These are phyloP conservation scores for Pholiota conissans DNA, from an alignment of 768 basidiomycete genomes.

Conservation along the genomic window DNA sequence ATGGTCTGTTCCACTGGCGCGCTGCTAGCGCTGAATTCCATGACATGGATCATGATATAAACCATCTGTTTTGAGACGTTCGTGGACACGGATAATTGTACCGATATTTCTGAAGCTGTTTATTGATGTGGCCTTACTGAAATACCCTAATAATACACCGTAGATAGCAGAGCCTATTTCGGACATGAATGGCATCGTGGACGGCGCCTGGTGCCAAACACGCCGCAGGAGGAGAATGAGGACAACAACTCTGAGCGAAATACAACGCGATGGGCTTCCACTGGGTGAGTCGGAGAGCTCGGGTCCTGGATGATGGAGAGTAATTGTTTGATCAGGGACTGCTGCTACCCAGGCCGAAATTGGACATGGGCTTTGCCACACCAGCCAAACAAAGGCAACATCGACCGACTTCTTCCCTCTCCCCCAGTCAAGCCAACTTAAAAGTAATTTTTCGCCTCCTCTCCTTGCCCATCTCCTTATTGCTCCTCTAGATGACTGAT, in stretches of 20 bases:
- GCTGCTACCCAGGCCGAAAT: slow-evolving; percentile 52
- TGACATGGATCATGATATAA: slow-evolving; percentile 1
- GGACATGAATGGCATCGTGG: background rate
- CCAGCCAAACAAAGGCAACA: slow-evolving; percentile 48
- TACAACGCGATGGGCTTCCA: slow-evolving; percentile 24
- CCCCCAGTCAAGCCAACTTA: slow-evolving; percentile 51
- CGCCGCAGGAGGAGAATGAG: too few relatives aligned
- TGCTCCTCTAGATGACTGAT: slow-evolving; percentile 63
- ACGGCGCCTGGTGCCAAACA: background rate
- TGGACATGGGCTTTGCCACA: slow-evolving; percentile 38
- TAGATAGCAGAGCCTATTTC: too few relatives aligned
- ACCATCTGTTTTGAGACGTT: slow-evolving; percentile 16
- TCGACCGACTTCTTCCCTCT: slow-evolving; percentile 51
- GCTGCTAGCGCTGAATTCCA: background rate
- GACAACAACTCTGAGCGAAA: too few relatives aligned
- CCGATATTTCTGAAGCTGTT: background rate
- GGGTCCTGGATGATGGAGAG: background rate
- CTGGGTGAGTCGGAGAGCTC: slow-evolving; percentile 28
- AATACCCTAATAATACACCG: slow-evolving; percentile 3
- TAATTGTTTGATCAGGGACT: slow-evolving; percentile 31
- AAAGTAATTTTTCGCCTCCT: slow-evolving; percentile 47
- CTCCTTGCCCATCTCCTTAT: slow-evolving; percentile 28
- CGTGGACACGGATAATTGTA: slow-evolving; percentile 14
- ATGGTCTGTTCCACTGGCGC: too few relatives aligned
- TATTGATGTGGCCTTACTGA: background rate